Evolutionary conservation across 352 stramenopile genomes (phyloP), one percentile per base, ranked within the genome.

Genomic region (Phytophthora ohioensis): DNA sequence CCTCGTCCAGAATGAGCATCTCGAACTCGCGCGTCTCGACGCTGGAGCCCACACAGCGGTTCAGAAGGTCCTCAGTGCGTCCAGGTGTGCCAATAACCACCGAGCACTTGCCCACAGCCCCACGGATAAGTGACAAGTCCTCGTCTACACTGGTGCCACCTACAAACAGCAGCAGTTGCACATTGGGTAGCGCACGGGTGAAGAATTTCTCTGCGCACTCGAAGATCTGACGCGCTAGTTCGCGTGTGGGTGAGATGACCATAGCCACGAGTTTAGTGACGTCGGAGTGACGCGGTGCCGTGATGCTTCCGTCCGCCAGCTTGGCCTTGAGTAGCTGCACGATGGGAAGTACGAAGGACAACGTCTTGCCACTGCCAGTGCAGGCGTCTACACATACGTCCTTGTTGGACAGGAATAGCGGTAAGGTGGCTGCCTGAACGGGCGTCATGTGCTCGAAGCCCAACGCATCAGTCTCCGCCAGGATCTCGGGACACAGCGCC

Each of bases 1-100:
- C 98, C 78, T 99, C 98, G 78, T 99, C 98, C 35, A 99, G 76
- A 52, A 99, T 97, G 21, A 99, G 82, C 35, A 99, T 92, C 69
- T 99, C 97, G 55, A 99, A 92, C 78, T 98, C 91, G 36, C 87
- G 90, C 13, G 92, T 85, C 68, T 98, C 93, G 43, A 99, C 63
- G 13, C 72, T 86, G 35, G 75, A 81, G 61, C 82, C 81, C 21
- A 87, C 81, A 63, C 85, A 98, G 81, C 80, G 83, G 58, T 90
- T 94, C 71, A 91, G 91, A 60, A 98, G 90, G 79, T 93, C 95
- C 71, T 91, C 88, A 12, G 80, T 97, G 62, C 82, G 86, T 15
- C 87, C 95, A 15, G 91, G 94, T 41, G 87, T 98, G 52, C 82
- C 88, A 43, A 96, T 83, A 31, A 97, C 83, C 13, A 97, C 79